Evolutionary conservation across 805 yeast species (phyloP).

Genomic region (Sugiyamaella qingdaonensis): DNA sequence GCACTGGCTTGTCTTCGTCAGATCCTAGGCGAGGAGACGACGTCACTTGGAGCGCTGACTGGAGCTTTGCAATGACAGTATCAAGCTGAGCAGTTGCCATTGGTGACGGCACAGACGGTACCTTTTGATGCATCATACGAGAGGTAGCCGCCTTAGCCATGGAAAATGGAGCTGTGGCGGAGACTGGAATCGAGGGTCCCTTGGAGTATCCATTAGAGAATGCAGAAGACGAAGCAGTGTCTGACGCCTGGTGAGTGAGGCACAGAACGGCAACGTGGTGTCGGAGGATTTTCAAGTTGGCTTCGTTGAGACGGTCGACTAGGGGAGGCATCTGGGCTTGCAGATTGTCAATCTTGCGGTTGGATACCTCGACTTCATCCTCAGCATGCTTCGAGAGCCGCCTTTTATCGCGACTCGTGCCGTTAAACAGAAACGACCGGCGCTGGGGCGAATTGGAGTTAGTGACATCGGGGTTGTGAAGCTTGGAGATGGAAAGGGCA

Average conservation of each 20-base stretch:
- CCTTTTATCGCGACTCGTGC: slow-evolving; percentile 15
- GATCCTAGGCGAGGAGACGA: slow-evolving; percentile 10
- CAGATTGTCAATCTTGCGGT: slow-evolving; percentile 15
- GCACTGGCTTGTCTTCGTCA: slow-evolving; percentile 1
- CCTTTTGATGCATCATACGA: slow-evolving; percentile 14
- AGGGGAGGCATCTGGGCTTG: slow-evolving; percentile 16
- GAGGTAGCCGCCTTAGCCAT: slow-evolving; percentile 12
- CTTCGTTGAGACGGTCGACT: slow-evolving; percentile 11
- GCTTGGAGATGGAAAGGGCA: slow-evolving; percentile 22
- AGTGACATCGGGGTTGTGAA: slow-evolving; percentile 12
- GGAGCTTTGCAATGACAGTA: slow-evolving; percentile 6
- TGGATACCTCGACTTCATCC: slow-evolving; percentile 24
- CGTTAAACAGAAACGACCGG: slow-evolving; percentile 12
- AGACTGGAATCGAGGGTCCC: not conserved
- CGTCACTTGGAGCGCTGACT: slow-evolving; percentile 5
- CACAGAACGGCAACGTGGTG: slow-evolving; percentile 24
- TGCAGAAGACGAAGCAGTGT: slow-evolving; percentile 15
- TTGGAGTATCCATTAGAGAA: slow-evolving; percentile 2
- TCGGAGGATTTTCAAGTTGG: slow-evolving; percentile 15
- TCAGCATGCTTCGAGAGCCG: slow-evolving; percentile 24
- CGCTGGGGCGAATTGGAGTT: slow-evolving; percentile 4
- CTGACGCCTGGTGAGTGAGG: slow-evolving; percentile 23
- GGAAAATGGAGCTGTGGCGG: not conserved
- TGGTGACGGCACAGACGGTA: not conserved
- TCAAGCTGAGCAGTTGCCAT: not conserved